These are phyloP conservation scores for Pharus latifolius DNA, from an alignment of 176 grass and related monocot species.

Conservation along the genomic window DNA sequence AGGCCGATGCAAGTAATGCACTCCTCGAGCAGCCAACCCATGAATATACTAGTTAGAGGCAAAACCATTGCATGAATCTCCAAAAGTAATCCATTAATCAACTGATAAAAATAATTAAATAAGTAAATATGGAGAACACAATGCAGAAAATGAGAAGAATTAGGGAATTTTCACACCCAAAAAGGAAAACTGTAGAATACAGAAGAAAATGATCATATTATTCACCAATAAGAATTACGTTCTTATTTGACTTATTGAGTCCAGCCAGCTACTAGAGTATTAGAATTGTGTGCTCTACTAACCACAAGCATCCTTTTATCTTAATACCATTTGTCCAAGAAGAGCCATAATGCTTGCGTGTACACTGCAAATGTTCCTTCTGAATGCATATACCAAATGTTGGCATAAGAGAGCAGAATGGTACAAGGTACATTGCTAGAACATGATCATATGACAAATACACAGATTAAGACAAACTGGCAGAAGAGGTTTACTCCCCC, in stretches of 20 bases:
- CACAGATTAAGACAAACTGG: neutral
- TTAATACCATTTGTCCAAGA: neutral
- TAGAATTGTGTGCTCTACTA: neutral
- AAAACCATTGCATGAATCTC: slow-evolving; percentile 42
- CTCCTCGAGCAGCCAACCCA: slow-evolving; percentile 89
- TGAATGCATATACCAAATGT: too few relatives aligned
- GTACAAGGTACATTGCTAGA: neutral
- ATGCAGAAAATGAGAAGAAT: neutral
- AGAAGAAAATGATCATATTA: neutral
- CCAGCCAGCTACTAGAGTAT: neutral
- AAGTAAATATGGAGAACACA: slow-evolving; percentile 13
- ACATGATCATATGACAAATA: neutral
- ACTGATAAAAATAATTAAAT: slow-evolving; percentile 24
- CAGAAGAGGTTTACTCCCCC: neutral
- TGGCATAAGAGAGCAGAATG: neutral
- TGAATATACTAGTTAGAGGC: slow-evolving; percentile 76
- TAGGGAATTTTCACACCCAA: neutral
- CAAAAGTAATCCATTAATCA: slow-evolving; percentile 32
- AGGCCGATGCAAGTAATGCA: slow-evolving; percentile 95
- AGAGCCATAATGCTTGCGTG: neutral
- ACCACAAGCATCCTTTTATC: neutral
- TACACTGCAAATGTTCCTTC: neutral
- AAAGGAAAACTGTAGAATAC: neutral
- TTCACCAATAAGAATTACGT: neutral
- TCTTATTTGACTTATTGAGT: neutral